phyloP scores from a whole-genome alignment of 2,329 filamentous ascomycete genomes.

The Coniochaeta hoffmannii region DNA sequence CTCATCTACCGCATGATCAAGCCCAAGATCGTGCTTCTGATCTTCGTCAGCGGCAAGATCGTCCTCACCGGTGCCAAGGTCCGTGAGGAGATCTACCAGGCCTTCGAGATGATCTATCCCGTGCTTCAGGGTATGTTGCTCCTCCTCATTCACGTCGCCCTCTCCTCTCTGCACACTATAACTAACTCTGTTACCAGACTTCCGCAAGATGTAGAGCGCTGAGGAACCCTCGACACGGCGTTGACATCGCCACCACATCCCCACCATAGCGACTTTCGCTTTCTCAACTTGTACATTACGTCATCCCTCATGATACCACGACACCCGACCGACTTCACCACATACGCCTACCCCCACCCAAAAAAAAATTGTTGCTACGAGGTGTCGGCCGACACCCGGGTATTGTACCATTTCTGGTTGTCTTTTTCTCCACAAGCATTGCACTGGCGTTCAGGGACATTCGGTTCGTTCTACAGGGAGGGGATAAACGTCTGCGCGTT shows the following conservation, averaged over 20 bases:
- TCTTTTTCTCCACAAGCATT: conserved; percentile 12
- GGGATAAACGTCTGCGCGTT: conserved; percentile 3
- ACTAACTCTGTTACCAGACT: conserved; percentile 30
- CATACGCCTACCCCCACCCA: background rate
- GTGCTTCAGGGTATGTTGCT: conserved; percentile 69
- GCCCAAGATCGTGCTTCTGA: conserved; percentile 95
- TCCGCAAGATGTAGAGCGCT: conserved; percentile 45
- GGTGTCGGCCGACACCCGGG: conserved; percentile 11
- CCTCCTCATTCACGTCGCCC: too few species aligned
- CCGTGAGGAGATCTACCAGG: conserved; percentile 95
- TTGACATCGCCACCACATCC: conserved; percentile 1
- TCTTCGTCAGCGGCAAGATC: conserved; percentile 98
- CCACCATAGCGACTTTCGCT: conserved; percentile 15
- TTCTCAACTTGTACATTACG: conserved; percentile 32
- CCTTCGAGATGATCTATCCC: conserved; percentile 95
- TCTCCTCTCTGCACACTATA: background rate
- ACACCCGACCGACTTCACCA: conserved; percentile 16
- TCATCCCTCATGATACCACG: conserved; percentile 38
- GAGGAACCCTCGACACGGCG: background rate
- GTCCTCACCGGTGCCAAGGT: conserved; percentile 97
- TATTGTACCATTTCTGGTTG: conserved; percentile 17
- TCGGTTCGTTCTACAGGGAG: background rate
- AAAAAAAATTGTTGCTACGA: conserved; percentile 3
- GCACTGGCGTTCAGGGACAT: conserved; percentile 4
- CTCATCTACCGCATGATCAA: conserved; percentile 99